Conservation (phyloP, 2,329 filamentous ascomycete genomes). For the Alternaria alternata region DNA sequence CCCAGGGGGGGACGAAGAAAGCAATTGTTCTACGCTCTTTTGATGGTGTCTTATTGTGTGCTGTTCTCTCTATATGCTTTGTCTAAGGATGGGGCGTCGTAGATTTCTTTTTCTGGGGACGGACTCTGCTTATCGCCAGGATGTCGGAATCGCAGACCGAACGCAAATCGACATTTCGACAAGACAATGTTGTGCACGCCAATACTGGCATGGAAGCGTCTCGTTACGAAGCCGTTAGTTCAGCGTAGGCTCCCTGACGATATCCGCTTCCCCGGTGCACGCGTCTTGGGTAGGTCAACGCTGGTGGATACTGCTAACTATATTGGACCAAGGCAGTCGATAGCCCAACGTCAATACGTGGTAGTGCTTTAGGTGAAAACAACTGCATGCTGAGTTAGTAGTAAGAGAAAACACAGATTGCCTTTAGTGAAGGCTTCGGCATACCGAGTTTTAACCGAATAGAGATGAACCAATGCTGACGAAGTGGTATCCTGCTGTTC, state of each 20-base stretch:
- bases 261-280: slow-evolving; percentile 43
- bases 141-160: background rate
- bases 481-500: slow-evolving; percentile 12
- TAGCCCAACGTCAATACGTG: slow-evolving; percentile 21
- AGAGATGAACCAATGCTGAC: slow-evolving; percentile 3
- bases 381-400: background rate
- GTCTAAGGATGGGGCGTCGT: background rate
- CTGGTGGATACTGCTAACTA: slow-evolving; percentile 32
- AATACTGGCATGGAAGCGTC: slow-evolving; percentile 3
- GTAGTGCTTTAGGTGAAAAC: background rate
- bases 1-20: background rate
- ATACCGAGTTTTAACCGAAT: slow-evolving; percentile 9
- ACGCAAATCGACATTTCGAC: background rate
- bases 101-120: background rate
- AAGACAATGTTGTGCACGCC: slow-evolving; percentile 7
- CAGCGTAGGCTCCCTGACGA: slow-evolving; percentile 25
- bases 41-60: background rate
- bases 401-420: background rate
- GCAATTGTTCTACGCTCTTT: background rate
- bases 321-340: slow-evolving; percentile 24
- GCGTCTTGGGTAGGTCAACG: slow-evolving; percentile 15
- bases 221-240: slow-evolving; percentile 14
- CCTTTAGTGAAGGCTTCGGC: background rate
- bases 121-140: background rate
- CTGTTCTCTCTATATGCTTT: background rate